A percentile compares a stretch with the other conserved stretches of the same genome.
These are phyloP conservation scores for Fusarium torulosum DNA, from an alignment of 2,329 filamentous ascomycete species.

Conservation along the genomic window DNA sequence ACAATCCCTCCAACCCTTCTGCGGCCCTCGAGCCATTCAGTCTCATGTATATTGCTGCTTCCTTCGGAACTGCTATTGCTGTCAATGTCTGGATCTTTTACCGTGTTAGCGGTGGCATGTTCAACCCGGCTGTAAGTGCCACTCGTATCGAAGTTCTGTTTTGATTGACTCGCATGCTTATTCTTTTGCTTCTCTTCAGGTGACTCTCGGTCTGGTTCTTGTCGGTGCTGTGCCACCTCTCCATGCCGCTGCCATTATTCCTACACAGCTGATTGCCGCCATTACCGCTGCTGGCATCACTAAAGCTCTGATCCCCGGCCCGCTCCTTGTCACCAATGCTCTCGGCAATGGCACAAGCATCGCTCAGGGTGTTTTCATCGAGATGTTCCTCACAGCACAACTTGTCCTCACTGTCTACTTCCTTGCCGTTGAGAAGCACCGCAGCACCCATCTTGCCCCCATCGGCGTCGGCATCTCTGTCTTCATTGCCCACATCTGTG, in stretches of 20 bases:
- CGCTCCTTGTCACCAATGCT: constrained; percentile 67
- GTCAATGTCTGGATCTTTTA: constrained; percentile 70
- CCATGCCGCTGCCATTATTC: constrained; percentile 64
- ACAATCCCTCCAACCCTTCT: constrained; percentile 44
- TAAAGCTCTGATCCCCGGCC: constrained; percentile 68
- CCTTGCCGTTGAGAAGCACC: constrained; percentile 80
- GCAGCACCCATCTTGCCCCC: constrained; percentile 77
- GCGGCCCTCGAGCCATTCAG: constrained; percentile 51
- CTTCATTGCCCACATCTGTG: constrained; percentile 68
- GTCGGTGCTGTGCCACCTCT: constrained; percentile 67
- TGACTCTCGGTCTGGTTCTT: constrained; percentile 71
- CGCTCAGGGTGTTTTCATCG: constrained; percentile 73
- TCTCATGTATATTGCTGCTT: constrained; percentile 63
- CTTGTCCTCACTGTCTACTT: constrained; percentile 75
- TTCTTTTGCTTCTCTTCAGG: constrained; percentile 46
- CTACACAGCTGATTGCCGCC: constrained; percentile 69
- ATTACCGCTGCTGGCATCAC: constrained; percentile 71
- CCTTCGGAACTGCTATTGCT: constrained; percentile 64
- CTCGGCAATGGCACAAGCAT: constrained; percentile 64
- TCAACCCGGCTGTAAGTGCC: constrained; percentile 62
- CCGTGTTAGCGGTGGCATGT: constrained; percentile 65
- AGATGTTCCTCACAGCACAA: constrained; percentile 74
- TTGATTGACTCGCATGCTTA: constrained; percentile 9
- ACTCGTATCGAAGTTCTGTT: not conserved
- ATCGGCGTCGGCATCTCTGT: constrained; percentile 78